Percentiles rank a stretch among this genome's conserved stretches.
Conservation (phyloP, 305 asterid genomes). For the Fraxinus albicans region DNA sequence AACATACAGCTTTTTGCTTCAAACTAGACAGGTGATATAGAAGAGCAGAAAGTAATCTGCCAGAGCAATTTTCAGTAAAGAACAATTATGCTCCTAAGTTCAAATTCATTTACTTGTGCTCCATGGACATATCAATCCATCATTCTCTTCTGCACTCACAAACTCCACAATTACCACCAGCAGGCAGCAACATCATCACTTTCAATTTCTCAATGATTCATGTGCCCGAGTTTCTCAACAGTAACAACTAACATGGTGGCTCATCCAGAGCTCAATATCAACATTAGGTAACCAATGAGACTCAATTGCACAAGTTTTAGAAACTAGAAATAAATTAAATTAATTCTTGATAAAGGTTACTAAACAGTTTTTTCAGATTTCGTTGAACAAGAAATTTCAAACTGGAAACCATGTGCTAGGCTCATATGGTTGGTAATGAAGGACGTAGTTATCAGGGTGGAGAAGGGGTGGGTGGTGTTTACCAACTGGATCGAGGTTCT, state of each 20-base stretch:
- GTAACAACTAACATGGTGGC: neutral
- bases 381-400: neutral
- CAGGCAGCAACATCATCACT: neutral
- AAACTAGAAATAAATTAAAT: neutral
- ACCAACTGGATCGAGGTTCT: neutral
- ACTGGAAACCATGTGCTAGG: neutral
- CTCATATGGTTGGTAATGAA: neutral
- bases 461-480: neutral
- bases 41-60: neutral
- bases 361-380: neutral
- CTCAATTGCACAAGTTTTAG: neutral
- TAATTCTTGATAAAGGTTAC: neutral
- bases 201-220: neutral
- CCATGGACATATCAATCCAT: neutral
- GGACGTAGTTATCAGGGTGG: neutral
- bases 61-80: neutral
- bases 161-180: neutral
- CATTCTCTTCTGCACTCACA: neutral
- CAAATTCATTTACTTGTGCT: neutral
- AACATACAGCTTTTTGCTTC: neutral
- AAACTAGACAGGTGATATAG: neutral
- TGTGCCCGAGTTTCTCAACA: neutral
- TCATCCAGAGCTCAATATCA: neutral
- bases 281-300: neutral
- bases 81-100: neutral